phyloP scores from a whole-genome alignment of 2,329 filamentous ascomycete genomes.

The Diplocarpon mali region DNA sequence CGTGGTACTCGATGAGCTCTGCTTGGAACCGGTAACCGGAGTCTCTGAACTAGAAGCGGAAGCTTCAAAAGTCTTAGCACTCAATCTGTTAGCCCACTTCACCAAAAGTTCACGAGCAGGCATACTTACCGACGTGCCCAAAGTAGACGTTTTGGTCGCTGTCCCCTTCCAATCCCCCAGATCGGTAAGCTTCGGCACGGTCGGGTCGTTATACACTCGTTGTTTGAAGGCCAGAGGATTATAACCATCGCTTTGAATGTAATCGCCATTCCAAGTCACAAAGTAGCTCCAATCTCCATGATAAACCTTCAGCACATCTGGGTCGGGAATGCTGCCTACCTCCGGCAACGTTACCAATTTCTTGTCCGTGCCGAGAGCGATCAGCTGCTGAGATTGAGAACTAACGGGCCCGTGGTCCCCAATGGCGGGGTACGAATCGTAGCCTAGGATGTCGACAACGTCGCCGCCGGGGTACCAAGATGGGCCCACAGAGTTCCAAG shows the following conservation, averaged over 20 bases:
- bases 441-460: constrained; percentile 35
- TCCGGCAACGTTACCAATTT: constrained; percentile 39
- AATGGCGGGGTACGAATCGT: constrained; percentile 34
- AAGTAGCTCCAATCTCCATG: constrained; percentile 38
- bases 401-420: constrained; percentile 29
- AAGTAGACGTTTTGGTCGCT: background rate
- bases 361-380: constrained; percentile 33
- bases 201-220: constrained; percentile 24
- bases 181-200: constrained; percentile 21
- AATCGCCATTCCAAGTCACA: constrained; percentile 35
- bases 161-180: constrained; percentile 21
- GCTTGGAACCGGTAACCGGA: no score
- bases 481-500: constrained; percentile 36
- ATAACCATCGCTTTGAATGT: constrained; percentile 29
- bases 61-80: no score
- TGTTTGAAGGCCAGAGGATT: constrained; percentile 29
- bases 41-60: no score
- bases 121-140: background rate
- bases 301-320: constrained; percentile 29
- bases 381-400: constrained; percentile 34
- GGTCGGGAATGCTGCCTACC: constrained; percentile 35
- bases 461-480: constrained; percentile 38
- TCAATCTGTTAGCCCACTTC: no score
- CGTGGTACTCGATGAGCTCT: background rate
- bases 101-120: no score